Evolutionary conservation across 148 eudicot species (phyloP), one percentile per base, ranked within the genome.

Genomic region (Chenopodium berlandieri): DNA sequence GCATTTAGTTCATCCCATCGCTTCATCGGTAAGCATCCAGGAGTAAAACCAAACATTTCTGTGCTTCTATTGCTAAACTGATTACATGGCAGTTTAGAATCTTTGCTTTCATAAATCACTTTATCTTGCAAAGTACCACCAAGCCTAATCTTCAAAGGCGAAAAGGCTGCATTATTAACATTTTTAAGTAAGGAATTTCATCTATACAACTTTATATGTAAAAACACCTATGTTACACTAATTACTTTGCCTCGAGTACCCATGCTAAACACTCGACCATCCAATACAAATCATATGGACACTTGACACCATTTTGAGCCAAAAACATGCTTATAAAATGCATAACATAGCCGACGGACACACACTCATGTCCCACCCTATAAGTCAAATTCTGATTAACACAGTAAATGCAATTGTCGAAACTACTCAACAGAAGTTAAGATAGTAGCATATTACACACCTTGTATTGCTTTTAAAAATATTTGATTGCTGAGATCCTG

Each of bases 81-180:
- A 34, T 44, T 74, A 84, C 98, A 95, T 40, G 93, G 91, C 72
- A 75, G 79, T 22, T 48, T 60, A 50, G 79, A 54, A 79, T 93
- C 88, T 79, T 88, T 84, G 60, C 87, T 91, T 83, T 92, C 89
- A 75, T 95, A 95, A 27, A 86, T 71, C 75, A 95, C 88, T 80
- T 87, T 91, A 74, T 95, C 94, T 89, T 95, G 98, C 86, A 95
- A 88, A 75, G 92, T 84, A 47, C 98, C 98, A 23, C 98, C 98
- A 46, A 95, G 85, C 86, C 98, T 92, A 48, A 95, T 86, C 91
- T 91, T 95, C 85, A 95, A 83, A 37, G 97, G 98, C 47, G 96
- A 90, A 90, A 95, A 95, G 12, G 98, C 98, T 95, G 91, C 91
- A 87, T 75, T 54, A 75, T 68, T 44, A 22, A 32, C 34, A 77